Base-by-base conservation (phyloP, 1,284 basidiomycete genomes). In the Fomitopsis pinicola region DNA sequence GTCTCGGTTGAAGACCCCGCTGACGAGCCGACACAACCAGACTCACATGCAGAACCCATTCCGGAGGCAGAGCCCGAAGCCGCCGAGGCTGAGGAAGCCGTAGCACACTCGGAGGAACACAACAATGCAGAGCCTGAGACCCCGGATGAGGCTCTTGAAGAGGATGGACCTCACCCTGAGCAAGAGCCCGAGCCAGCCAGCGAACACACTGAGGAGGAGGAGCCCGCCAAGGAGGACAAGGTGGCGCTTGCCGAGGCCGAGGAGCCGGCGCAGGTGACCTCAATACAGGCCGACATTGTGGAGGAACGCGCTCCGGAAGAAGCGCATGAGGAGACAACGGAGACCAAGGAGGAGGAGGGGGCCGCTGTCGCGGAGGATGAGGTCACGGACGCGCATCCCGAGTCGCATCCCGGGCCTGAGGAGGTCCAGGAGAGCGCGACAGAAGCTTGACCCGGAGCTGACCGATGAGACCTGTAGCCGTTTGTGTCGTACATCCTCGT, bases 131-230 rank as follows among this genome's bases (percentile, higher is more conserved):
- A 42, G 15, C 44, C 57, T 15, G 45, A 44, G 4, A 6, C 28
- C n/a, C n/a, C 46, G 1, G 45, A 38, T 33, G 61, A 57, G n/a
- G 14, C 72, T 19, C 45, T 2, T 10, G 45, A 6, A 4, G 45
- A 46, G 8, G 22, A 28, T 1, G 45, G 26, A 10, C 5, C 22
- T 14, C 22, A 46, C 6, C 22, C 19, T 17, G 28, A 50, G 48
- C 28, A 30, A n/a, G 48, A 50, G 48, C 28, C 48, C 15, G 48
- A 50, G 48, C 48, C 48, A 33, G 4, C 48, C 2, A 14, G 5
- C 14, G 48, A 50, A 3, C 12, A 4, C 12, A 17, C 48, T 3
- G 28, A 50, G 48, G 48, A 22, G 12, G 15, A 22, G 12, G 15
- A 7, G 15, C 17, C 26, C 8, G 9, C 26, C 30, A 19, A 26